Evolutionary conservation across 2,329 filamentous ascomycete genomes (phyloP).

Genomic region (Penicillium hesseltinei): DNA sequence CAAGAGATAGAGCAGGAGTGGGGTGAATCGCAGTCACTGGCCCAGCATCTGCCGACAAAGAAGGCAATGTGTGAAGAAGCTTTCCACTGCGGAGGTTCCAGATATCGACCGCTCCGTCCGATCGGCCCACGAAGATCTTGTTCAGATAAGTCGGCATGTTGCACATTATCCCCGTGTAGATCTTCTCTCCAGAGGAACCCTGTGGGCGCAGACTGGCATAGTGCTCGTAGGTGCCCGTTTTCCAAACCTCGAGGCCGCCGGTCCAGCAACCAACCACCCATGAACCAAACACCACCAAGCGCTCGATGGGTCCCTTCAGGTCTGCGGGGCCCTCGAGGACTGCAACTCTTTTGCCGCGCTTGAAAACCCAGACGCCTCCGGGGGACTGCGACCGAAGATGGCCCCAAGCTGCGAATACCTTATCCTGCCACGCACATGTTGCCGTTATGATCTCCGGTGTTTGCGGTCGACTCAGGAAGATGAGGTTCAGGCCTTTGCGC

Average conservation of each 20-base stretch:
- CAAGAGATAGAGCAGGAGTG: slow-evolving; percentile 75
- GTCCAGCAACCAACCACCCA: slow-evolving; percentile 82
- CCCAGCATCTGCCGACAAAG: slow-evolving; percentile 69
- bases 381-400: slow-evolving; percentile 43
- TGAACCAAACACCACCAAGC: slow-evolving; percentile 79
- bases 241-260: slow-evolving; percentile 85
- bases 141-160: slow-evolving; percentile 95
- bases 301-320: slow-evolving; percentile 67
- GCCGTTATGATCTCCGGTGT: slow-evolving; percentile 84
- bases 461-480: slow-evolving; percentile 90
- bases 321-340: slow-evolving; percentile 67
- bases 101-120: slow-evolving; percentile 88
- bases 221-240: slow-evolving; percentile 75
- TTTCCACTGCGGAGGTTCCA: slow-evolving; percentile 96
- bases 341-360: slow-evolving; percentile 79
- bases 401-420: slow-evolving; percentile 87
- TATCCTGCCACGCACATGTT: slow-evolving; percentile 81
- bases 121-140: slow-evolving; percentile 86
- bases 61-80: slow-evolving; percentile 83
- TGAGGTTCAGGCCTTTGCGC: slow-evolving; percentile 80
- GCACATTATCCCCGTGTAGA: slow-evolving; percentile 74
- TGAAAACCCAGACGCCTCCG: slow-evolving; percentile 83
- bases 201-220: slow-evolving; percentile 75
- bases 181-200: slow-evolving; percentile 57
- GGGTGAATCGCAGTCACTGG: slow-evolving; percentile 84